Conservation (phyloP, 108 stramenopile genomes). For the Skeletonema tropicum region DNA sequence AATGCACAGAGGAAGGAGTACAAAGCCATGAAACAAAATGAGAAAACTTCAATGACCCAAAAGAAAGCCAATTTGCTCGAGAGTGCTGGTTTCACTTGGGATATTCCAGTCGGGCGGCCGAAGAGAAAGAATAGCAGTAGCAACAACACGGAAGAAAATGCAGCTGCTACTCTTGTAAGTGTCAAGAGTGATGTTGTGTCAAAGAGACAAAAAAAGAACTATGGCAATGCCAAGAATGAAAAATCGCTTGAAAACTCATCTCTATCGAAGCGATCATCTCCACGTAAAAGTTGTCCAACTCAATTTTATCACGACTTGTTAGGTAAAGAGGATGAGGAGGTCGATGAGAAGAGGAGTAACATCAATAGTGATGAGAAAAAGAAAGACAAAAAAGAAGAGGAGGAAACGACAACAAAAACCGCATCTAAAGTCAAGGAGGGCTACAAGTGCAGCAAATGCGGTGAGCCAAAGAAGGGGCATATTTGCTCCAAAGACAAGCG, state of each 20-base stretch:
- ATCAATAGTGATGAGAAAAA: neutral
- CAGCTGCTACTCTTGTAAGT: neutral
- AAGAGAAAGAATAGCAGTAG: neutral
- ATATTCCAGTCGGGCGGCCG: neutral
- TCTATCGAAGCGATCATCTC: conserved; percentile 10
- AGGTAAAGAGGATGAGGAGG: neutral
- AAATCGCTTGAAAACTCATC: neutral
- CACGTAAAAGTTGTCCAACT: conserved; percentile 8
- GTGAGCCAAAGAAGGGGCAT: neutral
- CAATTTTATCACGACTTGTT: conserved; percentile 1
- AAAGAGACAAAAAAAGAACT: neutral
- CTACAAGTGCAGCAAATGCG: conserved; percentile 1
- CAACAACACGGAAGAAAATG: neutral
- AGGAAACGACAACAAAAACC: neutral
- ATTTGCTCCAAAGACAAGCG: neutral
- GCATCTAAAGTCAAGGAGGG: neutral
- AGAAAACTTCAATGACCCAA: conserved; percentile 21
- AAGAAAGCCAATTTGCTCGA: conserved; percentile 5
- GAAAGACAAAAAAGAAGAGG: neutral
- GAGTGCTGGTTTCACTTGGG: conserved; percentile 19
- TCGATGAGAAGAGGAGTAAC: neutral
- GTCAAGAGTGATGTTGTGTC: neutral
- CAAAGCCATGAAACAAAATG: neutral
- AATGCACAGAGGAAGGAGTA: conserved; percentile 14
- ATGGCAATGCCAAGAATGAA: neutral